Evolutionary conservation across 371 early-diverging fungal species (phyloP), one percentile per base, ranked within the genome.

Genomic region (Haplosporangium sp.): DNA sequence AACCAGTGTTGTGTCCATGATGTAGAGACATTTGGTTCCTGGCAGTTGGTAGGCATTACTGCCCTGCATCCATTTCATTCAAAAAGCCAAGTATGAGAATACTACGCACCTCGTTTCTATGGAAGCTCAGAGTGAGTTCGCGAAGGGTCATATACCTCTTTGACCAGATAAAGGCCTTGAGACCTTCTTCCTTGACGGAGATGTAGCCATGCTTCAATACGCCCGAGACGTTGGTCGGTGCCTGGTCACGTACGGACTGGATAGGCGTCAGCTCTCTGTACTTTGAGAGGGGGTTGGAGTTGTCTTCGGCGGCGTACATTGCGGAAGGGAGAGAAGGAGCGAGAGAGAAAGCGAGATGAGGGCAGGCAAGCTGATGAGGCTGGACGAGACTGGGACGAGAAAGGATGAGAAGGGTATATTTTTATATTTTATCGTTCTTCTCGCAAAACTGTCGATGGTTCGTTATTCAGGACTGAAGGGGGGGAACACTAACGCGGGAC

Each of bases 101-200:
- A 3, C 29, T 20, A 65, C 74, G 54, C 43, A 82, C 67, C 91
- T 98, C 97, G 82, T 93, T 96, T 57, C 94, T 84, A 82, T 98
- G 97, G 76, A 97, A 95, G 43, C 97, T 94, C 59, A 97, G 87
- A 5, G 96, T 96, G 77, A 93, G 91, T 75, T 95, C 94, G 64
- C 96, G 87, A 10, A 98, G 85, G 13, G 96, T 87, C 69, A 94
- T 90, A 87, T 93, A 98, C 45, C 97, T 85, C 83, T 96, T 96
- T 55, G 94, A 91, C 98, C 98, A 98, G 73, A 95, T 89, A 87
- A 95, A 97, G 53, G 93, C 90, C 60, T 90, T 81, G 57, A 95
- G 81, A 57, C 95, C 94, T 53, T 94, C 95, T 75, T 98, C 98
- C 85, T 95, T 95, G 58, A 97, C 90, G 47, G 87, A 86, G 57